Conservation (phyloP, 1,284 basidiomycete species). For the Ceratobasidium sp. region DNA sequence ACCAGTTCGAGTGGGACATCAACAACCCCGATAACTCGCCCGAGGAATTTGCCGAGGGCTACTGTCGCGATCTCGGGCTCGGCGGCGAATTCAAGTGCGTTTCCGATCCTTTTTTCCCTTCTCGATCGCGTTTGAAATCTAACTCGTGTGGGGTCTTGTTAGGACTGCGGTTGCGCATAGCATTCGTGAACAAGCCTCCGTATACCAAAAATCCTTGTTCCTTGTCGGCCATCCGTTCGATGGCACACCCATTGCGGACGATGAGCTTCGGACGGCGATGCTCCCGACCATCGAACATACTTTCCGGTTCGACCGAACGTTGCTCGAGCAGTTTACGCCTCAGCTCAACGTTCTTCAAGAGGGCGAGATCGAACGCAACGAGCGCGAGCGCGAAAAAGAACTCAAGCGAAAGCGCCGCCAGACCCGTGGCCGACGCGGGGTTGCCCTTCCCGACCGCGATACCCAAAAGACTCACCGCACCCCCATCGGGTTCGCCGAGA, state of each 20-base stretch:
- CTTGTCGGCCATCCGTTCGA: slow-evolving; percentile 88
- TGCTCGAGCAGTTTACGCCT: slow-evolving; percentile 88
- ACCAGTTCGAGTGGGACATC: slow-evolving; percentile 99
- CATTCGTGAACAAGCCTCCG: slow-evolving; percentile 94
- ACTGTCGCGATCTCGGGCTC: slow-evolving; percentile 87
- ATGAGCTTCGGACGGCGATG: slow-evolving; percentile 91
- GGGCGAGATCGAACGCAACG: slow-evolving; percentile 85
- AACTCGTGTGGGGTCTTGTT: slow-evolving; percentile 40
- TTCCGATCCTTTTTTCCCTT: background rate
- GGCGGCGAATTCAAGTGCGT: slow-evolving; percentile 90
- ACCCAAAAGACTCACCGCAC: slow-evolving; percentile 91
- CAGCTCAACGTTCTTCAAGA: slow-evolving; percentile 88
- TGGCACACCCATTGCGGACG: slow-evolving; percentile 81
- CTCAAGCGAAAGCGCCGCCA: slow-evolving; percentile 84
- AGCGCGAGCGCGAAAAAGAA: slow-evolving; percentile 94
- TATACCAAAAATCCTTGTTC: slow-evolving; percentile 91
- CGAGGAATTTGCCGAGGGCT: slow-evolving; percentile 91
- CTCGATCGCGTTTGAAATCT: slow-evolving; percentile 29
- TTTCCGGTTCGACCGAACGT: slow-evolving; percentile 65
- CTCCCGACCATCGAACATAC: slow-evolving; percentile 74
- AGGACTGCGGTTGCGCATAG: slow-evolving; percentile 95
- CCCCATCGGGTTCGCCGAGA: slow-evolving; percentile 81
- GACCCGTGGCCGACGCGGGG: slow-evolving; percentile 87
- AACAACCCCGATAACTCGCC: slow-evolving; percentile 80
- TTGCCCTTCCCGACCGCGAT: slow-evolving; percentile 91